A percentile compares a stretch with the other conserved stretches of the same genome.
phyloP scores from a whole-genome alignment of 2,329 filamentous ascomycete genomes.

The Calonectria montana region DNA sequence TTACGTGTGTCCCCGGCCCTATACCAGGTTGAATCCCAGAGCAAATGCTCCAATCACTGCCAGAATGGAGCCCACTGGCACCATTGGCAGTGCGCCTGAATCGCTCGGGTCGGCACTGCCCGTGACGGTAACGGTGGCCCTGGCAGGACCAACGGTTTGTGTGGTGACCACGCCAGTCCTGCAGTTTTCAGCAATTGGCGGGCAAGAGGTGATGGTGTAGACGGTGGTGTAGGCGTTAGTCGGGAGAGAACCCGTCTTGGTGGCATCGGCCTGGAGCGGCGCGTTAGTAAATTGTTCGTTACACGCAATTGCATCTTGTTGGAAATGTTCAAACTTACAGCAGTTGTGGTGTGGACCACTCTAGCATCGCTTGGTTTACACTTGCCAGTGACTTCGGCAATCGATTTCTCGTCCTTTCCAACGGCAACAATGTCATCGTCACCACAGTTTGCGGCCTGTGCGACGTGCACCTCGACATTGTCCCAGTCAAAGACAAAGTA shows the following conservation, averaged over 20 bases:
- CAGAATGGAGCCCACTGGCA: conserved; percentile 33
- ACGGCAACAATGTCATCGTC: conserved; percentile 51
- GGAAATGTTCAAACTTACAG: conserved; percentile 10
- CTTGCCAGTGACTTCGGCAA: conserved; percentile 49
- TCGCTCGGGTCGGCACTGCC: conserved; percentile 21
- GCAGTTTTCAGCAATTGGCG: conserved; percentile 35
- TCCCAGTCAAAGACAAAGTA: conserved; percentile 62
- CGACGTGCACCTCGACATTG: conserved; percentile 54
- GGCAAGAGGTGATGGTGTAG: conserved; percentile 45
- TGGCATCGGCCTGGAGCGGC: conserved; percentile 1
- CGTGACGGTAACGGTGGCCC: conserved; percentile 36
- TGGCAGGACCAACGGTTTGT: conserved; percentile 33
- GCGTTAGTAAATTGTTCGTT: conserved; percentile 7
- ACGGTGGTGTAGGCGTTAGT: conserved; percentile 38
- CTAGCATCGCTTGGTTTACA: conserved; percentile 47
- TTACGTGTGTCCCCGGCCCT: not conserved
- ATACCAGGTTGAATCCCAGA: conserved; percentile 40
- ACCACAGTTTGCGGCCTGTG: conserved; percentile 55
- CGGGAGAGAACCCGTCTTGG: conserved; percentile 20
- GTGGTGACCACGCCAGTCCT: conserved; percentile 42
- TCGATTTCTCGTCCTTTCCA: conserved; percentile 45
- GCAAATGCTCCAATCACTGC: conserved; percentile 34
- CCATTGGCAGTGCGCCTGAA: conserved; percentile 30
- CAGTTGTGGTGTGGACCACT: not conserved
- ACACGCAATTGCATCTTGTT: not conserved